Base-by-base conservation (phyloP, 495 filamentous ascomycete genomes). In the Clohesyomyces aquaticus region DNA sequence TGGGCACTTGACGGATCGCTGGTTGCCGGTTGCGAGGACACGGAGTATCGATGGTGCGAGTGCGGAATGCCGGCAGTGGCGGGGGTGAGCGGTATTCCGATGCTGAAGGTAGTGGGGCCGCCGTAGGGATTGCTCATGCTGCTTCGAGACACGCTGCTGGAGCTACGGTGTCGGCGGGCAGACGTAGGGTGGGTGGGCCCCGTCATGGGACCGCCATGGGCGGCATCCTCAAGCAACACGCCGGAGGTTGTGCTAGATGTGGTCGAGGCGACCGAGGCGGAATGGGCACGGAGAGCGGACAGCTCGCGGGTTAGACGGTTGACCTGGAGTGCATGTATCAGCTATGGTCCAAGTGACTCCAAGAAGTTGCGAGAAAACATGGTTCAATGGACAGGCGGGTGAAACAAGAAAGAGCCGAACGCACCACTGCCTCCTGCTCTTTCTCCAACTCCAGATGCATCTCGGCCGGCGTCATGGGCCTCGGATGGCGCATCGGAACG, bases 301-400 rank as follows among this genome's bases (percentile, higher is more conserved):
- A 97, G 86, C 70, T 97, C 92, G 57, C 92, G 86, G 1, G 90
- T 93, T 54, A 97, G 83, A 48, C 91, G 90, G 77, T 97, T 97
- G 47, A 96, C 90, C 91, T 95, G 71, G 4, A 11, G 26, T 38
- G 6, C 22, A 22, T n/a, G 22, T 55, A 50, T 50, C 28, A 25
- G 45, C 42, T 26, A 10, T 9, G 19, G 9, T 42, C 19, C 19
- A 12, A 12, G 22, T 64, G 3, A 18, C 18, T 38, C 1, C n/a
- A 56, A 46, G n/a, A 3, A 46, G n/a, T 6, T 46, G 4, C 4
- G 3, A 16, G 14, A 16, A n/a, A n/a, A n/a, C n/a, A n/a, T n/a
- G n/a, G n/a, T n/a, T n/a, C n/a, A 22, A 18, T 4, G 43, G 21
- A 18, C n/a, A 47, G 43, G 16, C 19, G 43, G 43, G 43, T 9